phyloP scores from a whole-genome alignment of 306 rosid species.

The Canavalia ensiformis region DNA sequence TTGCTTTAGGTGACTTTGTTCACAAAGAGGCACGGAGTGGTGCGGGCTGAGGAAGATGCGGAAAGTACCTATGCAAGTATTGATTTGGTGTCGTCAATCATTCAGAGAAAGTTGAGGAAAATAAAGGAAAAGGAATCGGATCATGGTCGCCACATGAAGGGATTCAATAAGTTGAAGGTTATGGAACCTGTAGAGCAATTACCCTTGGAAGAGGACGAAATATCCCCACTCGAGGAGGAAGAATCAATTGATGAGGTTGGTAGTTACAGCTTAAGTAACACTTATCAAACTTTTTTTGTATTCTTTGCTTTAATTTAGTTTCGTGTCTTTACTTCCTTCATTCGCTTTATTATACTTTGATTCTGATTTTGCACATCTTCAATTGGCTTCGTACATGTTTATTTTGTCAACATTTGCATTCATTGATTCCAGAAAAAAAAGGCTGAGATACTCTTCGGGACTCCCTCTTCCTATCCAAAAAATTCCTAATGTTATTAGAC shows the following conservation, averaged over 20 bases:
- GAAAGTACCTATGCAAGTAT: constrained; percentile 85
- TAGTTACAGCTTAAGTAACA: constrained; percentile 28
- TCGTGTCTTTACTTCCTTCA: background rate
- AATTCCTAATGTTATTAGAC: background rate
- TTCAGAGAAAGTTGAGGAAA: constrained; percentile 95
- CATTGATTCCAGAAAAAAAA: background rate
- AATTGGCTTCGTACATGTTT: constrained; percentile 17
- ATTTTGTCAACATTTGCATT: background rate
- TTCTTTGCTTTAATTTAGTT: constrained; percentile 12
- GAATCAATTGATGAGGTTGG: constrained; percentile 71
- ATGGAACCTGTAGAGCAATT: constrained; percentile 60
- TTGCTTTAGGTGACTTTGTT: constrained; percentile 76
- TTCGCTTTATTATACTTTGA: background rate
- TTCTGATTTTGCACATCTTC: constrained; percentile 26
- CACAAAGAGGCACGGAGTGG: constrained; percentile 88
- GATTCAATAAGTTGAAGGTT: constrained; percentile 74
- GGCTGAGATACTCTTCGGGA: constrained; percentile 3
- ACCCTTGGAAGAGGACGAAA: constrained; percentile 51
- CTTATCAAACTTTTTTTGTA: background rate
- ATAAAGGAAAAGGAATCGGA: constrained; percentile 90
- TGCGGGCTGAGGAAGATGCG: constrained; percentile 88
- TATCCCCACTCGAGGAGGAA: constrained; percentile 56
- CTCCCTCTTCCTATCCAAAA: background rate
- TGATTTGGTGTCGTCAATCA: constrained; percentile 86
- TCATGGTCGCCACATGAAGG: constrained; percentile 96